Base-by-base conservation (phyloP, 371 early-diverging fungal species). In the Saksenaea vasiformis region DNA sequence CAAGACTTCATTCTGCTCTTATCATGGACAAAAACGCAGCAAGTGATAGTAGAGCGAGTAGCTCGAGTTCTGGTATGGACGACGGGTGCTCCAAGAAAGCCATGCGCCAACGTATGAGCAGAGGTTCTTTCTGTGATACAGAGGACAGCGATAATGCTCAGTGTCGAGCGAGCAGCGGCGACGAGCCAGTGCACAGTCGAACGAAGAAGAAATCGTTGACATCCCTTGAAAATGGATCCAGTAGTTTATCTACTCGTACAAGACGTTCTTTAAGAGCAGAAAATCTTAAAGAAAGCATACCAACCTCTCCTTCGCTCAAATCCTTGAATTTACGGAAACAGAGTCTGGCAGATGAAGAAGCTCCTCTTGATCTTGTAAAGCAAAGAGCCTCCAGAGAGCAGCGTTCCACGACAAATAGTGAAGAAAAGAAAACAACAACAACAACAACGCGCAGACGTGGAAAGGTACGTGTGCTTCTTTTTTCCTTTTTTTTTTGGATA, bases 261-360 rank as follows among this genome's bases (percentile, higher is more conserved):
- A 47, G 10, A 0, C 60, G 78, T 5, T 61, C 68, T 62, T 77
- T 76, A 0, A 37, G 80, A 31, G 77, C 77, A 3, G 80, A 80
- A 41, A 73, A 65, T 37, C 41, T 77, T n/a, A 77, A 80, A 22
- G 80, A 77, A 51, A 74, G 77, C 19, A 26, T 80, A 0, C 77
- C 80, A 2, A 77, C 77, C 0, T 65, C 68, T 8, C 71, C 79
- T 3, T 72, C 74, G 5, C 56, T 69, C 5, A 67, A 53, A 13
- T 61, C 75, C 15, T 47, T 69, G 15, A 61, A 61, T 39, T 54
- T 66, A 2, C 66, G 70, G 9, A 66, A 71, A 41, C 75, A 77
- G 36, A 72, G 66, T 51, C 54, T 65, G 11, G 58, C 70, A 27
- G 70, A 54, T 9, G 61, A 60, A 19, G 72, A 68, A 44, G 58